Base-by-base conservation (phyloP, 179 eudicot species). In the Patellifolia procumbens region DNA sequence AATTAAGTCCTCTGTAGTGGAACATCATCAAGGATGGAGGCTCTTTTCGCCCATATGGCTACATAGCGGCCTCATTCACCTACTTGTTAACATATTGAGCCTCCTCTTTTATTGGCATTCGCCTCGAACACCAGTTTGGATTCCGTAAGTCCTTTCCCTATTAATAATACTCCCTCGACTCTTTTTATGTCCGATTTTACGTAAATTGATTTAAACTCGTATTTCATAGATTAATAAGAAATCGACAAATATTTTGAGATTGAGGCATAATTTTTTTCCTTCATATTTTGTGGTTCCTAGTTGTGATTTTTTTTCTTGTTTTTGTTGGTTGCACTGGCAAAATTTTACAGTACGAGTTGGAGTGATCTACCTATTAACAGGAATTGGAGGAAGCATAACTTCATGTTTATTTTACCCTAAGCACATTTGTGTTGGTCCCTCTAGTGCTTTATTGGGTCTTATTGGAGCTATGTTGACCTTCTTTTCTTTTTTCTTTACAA, bases 401-500 rank as follows among this genome's bases (percentile, higher is more conserved):
- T 88, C 96, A 67, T 76, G 86, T 6, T 84, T 92, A 5, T 89
- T 92, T 59, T 81, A 84, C 72, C 87, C 88, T 52, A 59, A 2
- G 17, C 56, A 80, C 11, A 81, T 91, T 8, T 88, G 92, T 2
- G 96, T 92, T 71, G 97, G 97, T 73, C 90, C 97, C 39, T 88
- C 97, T 49, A 89, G 96, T 65, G 93, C 97, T 20, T 74, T 92
- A 32, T 86, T 91, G 60, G 97, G 97, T 24, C 84, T 92, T 49
- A 90, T 92, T 34, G 97, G 96, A 39, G 89, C 84, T 51, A 89
- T 92, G 97, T 89, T n/a, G n/a, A n/a, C n/a, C n/a, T n/a, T n/a
- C n/a, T n/a, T 88, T 70, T 81, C 97, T 0, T 96, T 91, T 74
- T 91, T 92, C 49, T 12, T 92, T 19, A 87, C 87, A 72, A 92